Evolutionary conservation across 1,139 yeast genomes (phyloP).

Genomic region (Taphrina wiesneri): DNA sequence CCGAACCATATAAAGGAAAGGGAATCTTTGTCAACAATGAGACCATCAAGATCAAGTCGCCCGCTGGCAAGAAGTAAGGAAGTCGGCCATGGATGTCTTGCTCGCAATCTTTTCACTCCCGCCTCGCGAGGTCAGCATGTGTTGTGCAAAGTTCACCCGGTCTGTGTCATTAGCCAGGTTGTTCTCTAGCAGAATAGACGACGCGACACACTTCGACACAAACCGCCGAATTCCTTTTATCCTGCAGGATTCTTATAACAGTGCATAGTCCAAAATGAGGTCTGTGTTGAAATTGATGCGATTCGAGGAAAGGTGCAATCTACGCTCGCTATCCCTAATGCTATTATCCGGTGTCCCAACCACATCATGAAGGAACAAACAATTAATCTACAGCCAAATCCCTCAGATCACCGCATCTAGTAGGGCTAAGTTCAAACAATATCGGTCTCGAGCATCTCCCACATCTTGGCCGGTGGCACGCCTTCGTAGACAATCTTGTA

Average conservation of each 20-base stretch:
- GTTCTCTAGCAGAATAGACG: no score
- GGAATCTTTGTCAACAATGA: slow-evolving; percentile 93
- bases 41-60: slow-evolving; percentile 59
- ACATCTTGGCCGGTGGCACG: slow-evolving; percentile 45
- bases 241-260: no score
- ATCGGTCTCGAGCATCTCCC: slow-evolving; percentile 15
- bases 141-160: no score
- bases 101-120: background rate
- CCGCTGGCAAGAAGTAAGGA: slow-evolving; percentile 16
- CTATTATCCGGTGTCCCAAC: background rate
- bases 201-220: no score
- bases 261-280: no score
- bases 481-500: slow-evolving; percentile 76
- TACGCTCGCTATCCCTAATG: background rate
- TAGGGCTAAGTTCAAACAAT: background rate
- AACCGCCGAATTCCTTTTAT: no score
- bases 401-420: background rate
- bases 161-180: no score
- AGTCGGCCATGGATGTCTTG: no score
- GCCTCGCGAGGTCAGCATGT: background rate
- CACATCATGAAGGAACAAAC: background rate
- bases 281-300: no score
- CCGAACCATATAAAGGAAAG: slow-evolving; percentile 98
- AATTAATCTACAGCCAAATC: background rate
- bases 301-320: background rate